Evolutionary conservation across 305 asterid genomes (phyloP).

Genomic region (Stenogyne calaminthoides): DNA sequence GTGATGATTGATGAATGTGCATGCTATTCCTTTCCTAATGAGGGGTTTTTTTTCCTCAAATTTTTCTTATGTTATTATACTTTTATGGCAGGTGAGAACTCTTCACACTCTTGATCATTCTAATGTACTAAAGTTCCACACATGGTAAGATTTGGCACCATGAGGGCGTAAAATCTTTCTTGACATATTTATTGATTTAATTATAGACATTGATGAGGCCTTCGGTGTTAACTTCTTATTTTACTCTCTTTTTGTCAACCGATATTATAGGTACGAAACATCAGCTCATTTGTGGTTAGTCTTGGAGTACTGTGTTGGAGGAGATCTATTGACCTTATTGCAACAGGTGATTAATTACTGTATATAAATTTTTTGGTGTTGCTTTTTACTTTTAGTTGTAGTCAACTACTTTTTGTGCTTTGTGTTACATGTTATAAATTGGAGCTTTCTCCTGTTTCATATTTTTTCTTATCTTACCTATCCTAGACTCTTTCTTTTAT

Average conservation of each 20-base stretch:
- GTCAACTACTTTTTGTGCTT: conserved; percentile 16
- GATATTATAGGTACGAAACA: conserved; percentile 84
- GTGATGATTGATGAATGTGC: conserved; percentile 22
- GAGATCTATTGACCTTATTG: conserved; percentile 89
- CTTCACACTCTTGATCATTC: conserved; percentile 86
- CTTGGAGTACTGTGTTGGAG: conserved; percentile 98
- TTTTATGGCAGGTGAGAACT: conserved; percentile 70
- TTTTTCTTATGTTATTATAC: conserved; percentile 22
- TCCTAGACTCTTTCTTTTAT: neutral
- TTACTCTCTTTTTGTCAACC: conserved; percentile 22
- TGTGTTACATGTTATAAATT: conserved; percentile 2
- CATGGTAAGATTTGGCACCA: conserved; percentile 61
- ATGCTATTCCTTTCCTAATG: conserved; percentile 3
- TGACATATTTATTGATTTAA: conserved; percentile 12
- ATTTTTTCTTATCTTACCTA: conserved; percentile 19
- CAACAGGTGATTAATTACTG: conserved; percentile 72
- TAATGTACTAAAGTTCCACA: conserved; percentile 83
- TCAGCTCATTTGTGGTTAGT: conserved; percentile 99
- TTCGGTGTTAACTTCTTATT: neutral
- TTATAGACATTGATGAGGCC: neutral
- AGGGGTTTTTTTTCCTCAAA: neutral
- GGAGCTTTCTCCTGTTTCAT: conserved; percentile 3
- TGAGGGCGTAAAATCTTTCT: conserved; percentile 11
- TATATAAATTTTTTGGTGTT: neutral
- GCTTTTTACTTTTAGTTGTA: conserved; percentile 8